A percentile compares a stretch with the other conserved stretches of the same genome.
phyloP scores from a whole-genome alignment of 345 rosid genomes.

The Eucalyptus caleyi region DNA sequence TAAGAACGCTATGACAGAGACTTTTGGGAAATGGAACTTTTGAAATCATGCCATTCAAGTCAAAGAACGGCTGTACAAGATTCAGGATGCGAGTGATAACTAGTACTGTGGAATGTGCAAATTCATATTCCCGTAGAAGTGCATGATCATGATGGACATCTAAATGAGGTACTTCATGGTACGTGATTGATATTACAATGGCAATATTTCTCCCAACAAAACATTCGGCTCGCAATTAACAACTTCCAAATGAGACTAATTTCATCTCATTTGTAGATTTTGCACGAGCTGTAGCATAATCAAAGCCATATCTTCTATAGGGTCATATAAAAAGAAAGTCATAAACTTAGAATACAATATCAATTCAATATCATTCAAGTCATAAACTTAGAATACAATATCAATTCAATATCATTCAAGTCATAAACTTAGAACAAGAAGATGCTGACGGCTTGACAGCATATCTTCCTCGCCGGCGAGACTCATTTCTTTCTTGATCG shows the following conservation, averaged over 20 bases:
- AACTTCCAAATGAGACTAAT: neutral
- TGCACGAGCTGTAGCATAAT: neutral
- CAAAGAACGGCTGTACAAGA: too few relatives aligned
- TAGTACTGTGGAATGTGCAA: neutral
- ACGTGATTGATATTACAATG: neutral
- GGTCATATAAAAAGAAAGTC: neutral
- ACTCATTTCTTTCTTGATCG: too few relatives aligned
- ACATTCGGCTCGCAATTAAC: neutral
- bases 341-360: neutral
- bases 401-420: neutral
- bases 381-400: neutral
- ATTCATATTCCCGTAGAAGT: neutral
- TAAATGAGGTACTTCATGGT: neutral
- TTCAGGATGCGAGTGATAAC: neutral
- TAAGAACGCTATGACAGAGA: too few relatives aligned
- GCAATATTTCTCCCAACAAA: neutral
- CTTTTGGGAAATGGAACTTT: too few relatives aligned
- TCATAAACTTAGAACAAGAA: too few relatives aligned
- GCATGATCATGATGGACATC: neutral
- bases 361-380: neutral
- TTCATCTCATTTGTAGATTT: neutral
- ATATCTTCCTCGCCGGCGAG: too few relatives aligned
- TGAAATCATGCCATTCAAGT: too few relatives aligned
- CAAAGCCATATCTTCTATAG: neutral
- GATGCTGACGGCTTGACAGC: too few relatives aligned